These are phyloP conservation scores for Carpinus fangiana DNA, from an alignment of 306 rosid species.

Conservation along the genomic window DNA sequence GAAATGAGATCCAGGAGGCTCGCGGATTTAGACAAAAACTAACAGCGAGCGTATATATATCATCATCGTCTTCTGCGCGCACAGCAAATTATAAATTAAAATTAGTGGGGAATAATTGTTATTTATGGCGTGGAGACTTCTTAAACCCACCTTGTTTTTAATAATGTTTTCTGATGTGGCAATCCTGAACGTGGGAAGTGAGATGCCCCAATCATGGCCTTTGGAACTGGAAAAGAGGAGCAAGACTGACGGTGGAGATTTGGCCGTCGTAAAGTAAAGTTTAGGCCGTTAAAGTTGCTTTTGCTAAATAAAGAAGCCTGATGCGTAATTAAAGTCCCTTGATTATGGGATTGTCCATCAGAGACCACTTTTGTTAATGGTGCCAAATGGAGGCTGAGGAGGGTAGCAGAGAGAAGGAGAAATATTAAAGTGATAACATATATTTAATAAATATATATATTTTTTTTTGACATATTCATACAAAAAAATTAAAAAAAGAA, in stretches of 20 bases:
- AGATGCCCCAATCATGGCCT: neutral
- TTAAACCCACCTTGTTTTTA: neutral
- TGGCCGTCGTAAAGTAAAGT: neutral
- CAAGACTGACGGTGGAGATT: neutral
- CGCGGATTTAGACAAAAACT: conserved; percentile 22
- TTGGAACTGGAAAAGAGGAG: neutral
- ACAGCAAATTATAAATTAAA: neutral
- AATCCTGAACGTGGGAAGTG: neutral
- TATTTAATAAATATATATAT: too few relatives aligned
- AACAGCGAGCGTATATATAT: neutral
- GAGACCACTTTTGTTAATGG: neutral
- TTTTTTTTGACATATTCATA: too few relatives aligned
- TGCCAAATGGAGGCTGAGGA: conserved; percentile 24
- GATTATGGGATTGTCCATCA: neutral
- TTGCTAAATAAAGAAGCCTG: neutral
- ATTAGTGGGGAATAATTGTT: neutral
- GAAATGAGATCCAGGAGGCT: conserved; percentile 33
- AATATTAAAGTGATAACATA: too few relatives aligned
- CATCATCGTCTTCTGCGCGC: neutral
- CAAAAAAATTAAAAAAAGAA: too few relatives aligned
- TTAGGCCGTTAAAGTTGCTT: neutral
- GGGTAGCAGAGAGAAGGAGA: too few relatives aligned
- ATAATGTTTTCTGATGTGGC: neutral
- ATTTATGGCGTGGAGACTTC: neutral
- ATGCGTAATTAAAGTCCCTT: too few relatives aligned